Conservation (phyloP, 202 grass and related monocot species). For the Musa balbisiana region DNA sequence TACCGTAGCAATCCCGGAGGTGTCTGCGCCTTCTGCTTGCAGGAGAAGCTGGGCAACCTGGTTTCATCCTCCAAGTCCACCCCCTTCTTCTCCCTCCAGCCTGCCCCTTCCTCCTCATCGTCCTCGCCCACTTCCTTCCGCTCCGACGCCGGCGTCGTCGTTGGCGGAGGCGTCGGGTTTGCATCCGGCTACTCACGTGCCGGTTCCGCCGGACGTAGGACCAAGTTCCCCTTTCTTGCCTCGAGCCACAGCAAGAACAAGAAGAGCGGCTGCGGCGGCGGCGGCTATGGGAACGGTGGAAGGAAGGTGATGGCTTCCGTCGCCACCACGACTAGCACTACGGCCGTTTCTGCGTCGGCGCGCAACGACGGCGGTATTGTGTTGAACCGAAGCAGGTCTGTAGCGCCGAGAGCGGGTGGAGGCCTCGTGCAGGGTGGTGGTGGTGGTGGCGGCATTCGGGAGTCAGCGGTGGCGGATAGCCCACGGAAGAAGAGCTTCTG, state of each 20-base stretch:
- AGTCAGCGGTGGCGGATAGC: slow-evolving; percentile 41
- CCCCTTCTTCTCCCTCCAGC: slow-evolving; percentile 51
- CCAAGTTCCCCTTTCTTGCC: slow-evolving; percentile 15
- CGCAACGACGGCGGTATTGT: slow-evolving; percentile 4
- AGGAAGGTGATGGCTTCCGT: slow-evolving; percentile 34
- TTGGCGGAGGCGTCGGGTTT: background rate
- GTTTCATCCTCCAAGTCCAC: slow-evolving; percentile 82
- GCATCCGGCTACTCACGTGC: slow-evolving; percentile 13
- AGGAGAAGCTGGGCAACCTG: slow-evolving; percentile 92
- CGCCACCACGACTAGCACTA: background rate
- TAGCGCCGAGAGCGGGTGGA: slow-evolving; percentile 52
- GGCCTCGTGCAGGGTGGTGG: slow-evolving; percentile 17
- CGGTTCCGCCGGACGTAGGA: slow-evolving; percentile 9
- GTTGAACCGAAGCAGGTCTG: slow-evolving; percentile 70
- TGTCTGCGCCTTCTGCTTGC: slow-evolving; percentile 91
- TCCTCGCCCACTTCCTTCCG: slow-evolving; percentile 30
- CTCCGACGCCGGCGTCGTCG: slow-evolving; percentile 15
- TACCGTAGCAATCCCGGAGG: slow-evolving; percentile 46
- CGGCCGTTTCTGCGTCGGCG: slow-evolving; percentile 6
- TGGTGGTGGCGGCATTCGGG: background rate
- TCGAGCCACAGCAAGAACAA: slow-evolving; percentile 5
- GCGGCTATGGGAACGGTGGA: slow-evolving; percentile 8
- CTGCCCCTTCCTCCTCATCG: slow-evolving; percentile 38
- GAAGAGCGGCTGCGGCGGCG: slow-evolving; percentile 39
- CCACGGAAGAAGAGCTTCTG: slow-evolving; percentile 94